Percentiles rank a stretch among this genome's conserved stretches.
Evolutionary conservation across 345 rosid species (phyloP).

Genomic region (Hibiscus trionum): DNA sequence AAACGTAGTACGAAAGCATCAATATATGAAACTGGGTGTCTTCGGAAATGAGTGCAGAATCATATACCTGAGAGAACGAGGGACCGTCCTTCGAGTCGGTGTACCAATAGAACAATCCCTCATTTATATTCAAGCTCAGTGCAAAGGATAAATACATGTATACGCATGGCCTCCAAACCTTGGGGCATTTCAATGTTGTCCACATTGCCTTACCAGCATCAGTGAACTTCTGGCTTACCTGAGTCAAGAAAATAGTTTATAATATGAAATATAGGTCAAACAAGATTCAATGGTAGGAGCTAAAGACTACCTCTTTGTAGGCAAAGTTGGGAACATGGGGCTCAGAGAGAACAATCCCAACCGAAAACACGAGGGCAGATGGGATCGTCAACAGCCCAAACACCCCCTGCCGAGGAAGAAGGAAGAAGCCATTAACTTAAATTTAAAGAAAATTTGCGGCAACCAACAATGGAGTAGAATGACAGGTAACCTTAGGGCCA

Average conservation of each 20-base stretch:
- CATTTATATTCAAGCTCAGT: conserved; percentile 61
- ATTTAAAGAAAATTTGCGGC: not conserved
- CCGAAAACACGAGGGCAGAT: conserved; percentile 45
- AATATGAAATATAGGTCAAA: conserved; percentile 6
- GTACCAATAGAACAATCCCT: conserved; percentile 92
- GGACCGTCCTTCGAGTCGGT: conserved; percentile 77
- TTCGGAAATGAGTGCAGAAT: conserved; percentile 1
- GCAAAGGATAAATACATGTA: conserved; percentile 80
- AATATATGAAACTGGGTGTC: too few relatives aligned
- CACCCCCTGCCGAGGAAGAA: conserved; percentile 47
- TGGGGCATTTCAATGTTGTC: conserved; percentile 63
- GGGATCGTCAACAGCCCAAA: conserved; percentile 74
- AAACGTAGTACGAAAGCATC: not conserved
- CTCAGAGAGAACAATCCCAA: conserved; percentile 59
- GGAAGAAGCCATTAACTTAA: conserved; percentile 6
- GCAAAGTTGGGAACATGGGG: conserved; percentile 40
- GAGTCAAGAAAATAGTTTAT: conserved; percentile 16
- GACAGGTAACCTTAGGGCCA: conserved; percentile 62
- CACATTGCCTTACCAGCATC: conserved; percentile 81
- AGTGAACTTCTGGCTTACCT: conserved; percentile 59
- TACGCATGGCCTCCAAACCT: conserved; percentile 82
- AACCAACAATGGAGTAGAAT: not conserved
- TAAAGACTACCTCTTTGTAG: conserved; percentile 52
- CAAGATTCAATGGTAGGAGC: not conserved
- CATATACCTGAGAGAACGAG: conserved; percentile 65